Conservation (phyloP, 495 filamentous ascomycete genomes). For the Friedmanniomyces simplex region DNA sequence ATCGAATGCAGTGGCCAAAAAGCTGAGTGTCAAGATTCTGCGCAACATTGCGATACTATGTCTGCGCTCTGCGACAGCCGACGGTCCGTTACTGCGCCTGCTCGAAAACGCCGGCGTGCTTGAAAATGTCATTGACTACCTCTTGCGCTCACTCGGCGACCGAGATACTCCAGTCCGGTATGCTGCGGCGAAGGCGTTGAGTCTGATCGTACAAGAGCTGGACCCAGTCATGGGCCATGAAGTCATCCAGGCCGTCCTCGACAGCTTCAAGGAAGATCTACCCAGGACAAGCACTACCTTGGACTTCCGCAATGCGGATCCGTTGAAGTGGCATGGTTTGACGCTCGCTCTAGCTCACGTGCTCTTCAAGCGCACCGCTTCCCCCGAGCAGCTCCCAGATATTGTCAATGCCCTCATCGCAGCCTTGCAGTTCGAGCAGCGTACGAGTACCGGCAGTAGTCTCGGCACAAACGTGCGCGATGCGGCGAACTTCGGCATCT, state of each 20-base stretch:
- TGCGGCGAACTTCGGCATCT: conserved; percentile 90
- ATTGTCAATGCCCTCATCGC: conserved; percentile 61
- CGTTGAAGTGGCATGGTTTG: conserved; percentile 82
- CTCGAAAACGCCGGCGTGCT: conserved; percentile 27
- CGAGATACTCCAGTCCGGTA: conserved; percentile 82
- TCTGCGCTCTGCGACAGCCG: conserved; percentile 35
- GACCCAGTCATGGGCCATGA: conserved; percentile 69
- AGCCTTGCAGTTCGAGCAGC: conserved; percentile 76
- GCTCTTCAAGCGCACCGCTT: conserved; percentile 66
- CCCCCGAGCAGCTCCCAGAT: conserved; percentile 51
- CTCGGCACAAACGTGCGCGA: conserved; percentile 92
- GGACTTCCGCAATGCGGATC: conserved; percentile 62
- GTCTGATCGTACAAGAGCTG: conserved; percentile 68
- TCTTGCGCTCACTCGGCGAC: conserved; percentile 60
- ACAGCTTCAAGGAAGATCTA: conserved; percentile 63
- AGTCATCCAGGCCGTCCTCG: conserved; percentile 75
- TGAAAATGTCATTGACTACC: conserved; percentile 64
- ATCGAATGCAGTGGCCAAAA: conserved; percentile 64
- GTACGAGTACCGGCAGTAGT: conserved; percentile 66
- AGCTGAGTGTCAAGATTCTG: conserved; percentile 71
- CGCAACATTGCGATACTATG: conserved; percentile 57
- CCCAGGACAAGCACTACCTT: conserved; percentile 49
- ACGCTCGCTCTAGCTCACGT: conserved; percentile 79
- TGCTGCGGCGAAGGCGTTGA: conserved; percentile 85
- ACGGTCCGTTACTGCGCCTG: conserved; percentile 7